Evolutionary conservation across 2,329 filamentous ascomycete genomes (phyloP).

Genomic region (Xylaria sp.): DNA sequence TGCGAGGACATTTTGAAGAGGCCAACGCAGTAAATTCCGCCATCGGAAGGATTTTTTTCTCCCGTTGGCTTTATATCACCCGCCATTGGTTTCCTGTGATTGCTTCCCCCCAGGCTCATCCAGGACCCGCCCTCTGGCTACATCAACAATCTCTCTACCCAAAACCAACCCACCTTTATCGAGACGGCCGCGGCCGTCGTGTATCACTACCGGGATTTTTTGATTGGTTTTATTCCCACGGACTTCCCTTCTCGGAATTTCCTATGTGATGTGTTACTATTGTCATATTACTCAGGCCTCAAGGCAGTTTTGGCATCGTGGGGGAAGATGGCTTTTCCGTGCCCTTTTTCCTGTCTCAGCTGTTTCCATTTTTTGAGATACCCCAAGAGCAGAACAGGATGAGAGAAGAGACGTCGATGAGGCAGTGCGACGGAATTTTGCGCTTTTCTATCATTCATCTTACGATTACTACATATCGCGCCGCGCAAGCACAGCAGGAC

Average conservation of each 20-base stretch:
- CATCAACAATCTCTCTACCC: constrained; percentile 26
- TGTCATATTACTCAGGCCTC: constrained; percentile 50
- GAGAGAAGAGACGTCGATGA: constrained; percentile 26
- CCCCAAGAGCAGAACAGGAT: constrained; percentile 44
- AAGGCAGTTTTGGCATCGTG: constrained; percentile 47
- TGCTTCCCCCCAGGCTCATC: constrained; percentile 14
- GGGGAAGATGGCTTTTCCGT: constrained; percentile 42
- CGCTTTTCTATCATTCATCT: constrained; percentile 27
- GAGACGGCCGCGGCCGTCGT: constrained; percentile 47
- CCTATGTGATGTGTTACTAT: constrained; percentile 46
- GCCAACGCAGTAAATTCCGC: constrained; percentile 62
- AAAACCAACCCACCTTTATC: constrained; percentile 25
- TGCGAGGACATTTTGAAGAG: constrained; percentile 85
- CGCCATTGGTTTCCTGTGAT: constrained; percentile 14
- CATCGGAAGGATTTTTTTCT: constrained; percentile 15
- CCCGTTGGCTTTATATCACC: constrained; percentile 23
- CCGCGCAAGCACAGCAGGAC: constrained; percentile 37
- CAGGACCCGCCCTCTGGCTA: constrained; percentile 27
- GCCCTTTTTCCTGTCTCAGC: constrained; percentile 47
- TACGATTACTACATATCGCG: constrained; percentile 34
- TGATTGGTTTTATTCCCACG: constrained; percentile 34
- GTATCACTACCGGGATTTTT: constrained; percentile 46
- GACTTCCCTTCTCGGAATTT: constrained; percentile 43
- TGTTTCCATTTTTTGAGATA: constrained; percentile 49
- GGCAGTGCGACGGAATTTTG: constrained; percentile 31